Evolutionary conservation across 2,329 filamentous ascomycete species (phyloP).

Genomic region (Colletotrichum sp.): DNA sequence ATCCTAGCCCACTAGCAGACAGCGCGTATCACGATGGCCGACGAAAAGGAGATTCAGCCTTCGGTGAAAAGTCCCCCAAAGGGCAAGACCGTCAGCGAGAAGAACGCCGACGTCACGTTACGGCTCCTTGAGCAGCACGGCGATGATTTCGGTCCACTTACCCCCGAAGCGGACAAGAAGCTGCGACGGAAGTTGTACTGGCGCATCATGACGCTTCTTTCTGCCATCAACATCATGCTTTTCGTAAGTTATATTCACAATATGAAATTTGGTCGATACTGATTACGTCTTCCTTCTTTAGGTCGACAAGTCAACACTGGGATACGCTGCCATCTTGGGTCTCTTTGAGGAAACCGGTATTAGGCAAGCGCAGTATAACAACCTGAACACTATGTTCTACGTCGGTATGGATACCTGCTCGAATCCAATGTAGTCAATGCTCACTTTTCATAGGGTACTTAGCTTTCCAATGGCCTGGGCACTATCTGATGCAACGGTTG

Average conservation of each 20-base stretch:
- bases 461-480: conserved; percentile 39
- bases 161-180: conserved; percentile 33
- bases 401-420: conserved; percentile 32
- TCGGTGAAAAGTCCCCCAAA: background rate
- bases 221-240: conserved; percentile 38
- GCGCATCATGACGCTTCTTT: conserved; percentile 34
- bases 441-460: conserved; percentile 34
- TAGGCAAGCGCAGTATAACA: conserved; percentile 40
- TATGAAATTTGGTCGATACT: background rate
- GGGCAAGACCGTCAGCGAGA: conserved; percentile 18
- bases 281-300: background rate
- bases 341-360: conserved; percentile 45
- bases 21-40: background rate
- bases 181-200: conserved; percentile 37
- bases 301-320: conserved; percentile 45
- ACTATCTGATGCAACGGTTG: conserved; percentile 44
- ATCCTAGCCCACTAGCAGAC: background rate
- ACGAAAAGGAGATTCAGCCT: background rate
- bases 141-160: conserved; percentile 32
- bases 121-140: conserved; percentile 38
- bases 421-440: background rate
- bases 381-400: conserved; percentile 45
- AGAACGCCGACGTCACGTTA: conserved; percentile 41
- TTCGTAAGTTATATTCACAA: conserved; percentile 31
- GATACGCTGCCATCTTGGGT: conserved; percentile 44